Base-by-base conservation (phyloP, 2,329 filamentous ascomycete species). In the Orbilia brochopaga region DNA sequence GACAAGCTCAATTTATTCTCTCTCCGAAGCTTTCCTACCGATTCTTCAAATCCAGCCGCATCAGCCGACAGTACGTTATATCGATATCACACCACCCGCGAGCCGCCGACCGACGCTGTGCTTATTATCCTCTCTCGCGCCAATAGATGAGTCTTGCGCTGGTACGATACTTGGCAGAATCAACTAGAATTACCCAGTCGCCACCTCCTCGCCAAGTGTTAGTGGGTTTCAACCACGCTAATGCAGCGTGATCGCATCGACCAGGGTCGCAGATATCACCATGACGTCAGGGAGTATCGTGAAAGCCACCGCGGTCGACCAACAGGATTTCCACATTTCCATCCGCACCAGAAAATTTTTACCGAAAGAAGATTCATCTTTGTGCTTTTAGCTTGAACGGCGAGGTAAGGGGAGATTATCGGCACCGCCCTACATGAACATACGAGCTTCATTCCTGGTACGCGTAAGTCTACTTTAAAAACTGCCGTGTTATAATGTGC, bases 251-350 rank as follows among this genome's bases (percentile, higher is more conserved):
- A 72, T 55, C 40, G 51, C 60, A 72, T 72, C 10, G 60, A 57
- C 60, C 48, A 13, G 67, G 67, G 27, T 64, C 17, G 52, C 21
- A 27, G 35, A 7, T 2, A 61, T 72, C 60, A 65, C 67, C 30
- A 54, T 72, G 60, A 72, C 60, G 67, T 72, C 67, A 72, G 51
- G 32, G 27, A 32, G 32, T 72, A 65, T 57, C 67, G 55, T 65
- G 60, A 72, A 44, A 23, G 7, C 46, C 35, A 30, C 48, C 17
- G 21, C 27, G 27, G 54, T 32, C 27, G 4, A 32, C 27, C 27
- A 32, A 55, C 64, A 69, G 57, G 64, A 62, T 69, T 67, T 62
- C 13, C 5, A 10, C 8, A 8, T 3, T 3, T 32, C 27, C 27
- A 4, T 32, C 4, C 27, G 8, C 27, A 32, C 27, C 27, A 8